Conservation (phyloP, 139 green algal genomes). For the Zygnema circumcarinatum region DNA sequence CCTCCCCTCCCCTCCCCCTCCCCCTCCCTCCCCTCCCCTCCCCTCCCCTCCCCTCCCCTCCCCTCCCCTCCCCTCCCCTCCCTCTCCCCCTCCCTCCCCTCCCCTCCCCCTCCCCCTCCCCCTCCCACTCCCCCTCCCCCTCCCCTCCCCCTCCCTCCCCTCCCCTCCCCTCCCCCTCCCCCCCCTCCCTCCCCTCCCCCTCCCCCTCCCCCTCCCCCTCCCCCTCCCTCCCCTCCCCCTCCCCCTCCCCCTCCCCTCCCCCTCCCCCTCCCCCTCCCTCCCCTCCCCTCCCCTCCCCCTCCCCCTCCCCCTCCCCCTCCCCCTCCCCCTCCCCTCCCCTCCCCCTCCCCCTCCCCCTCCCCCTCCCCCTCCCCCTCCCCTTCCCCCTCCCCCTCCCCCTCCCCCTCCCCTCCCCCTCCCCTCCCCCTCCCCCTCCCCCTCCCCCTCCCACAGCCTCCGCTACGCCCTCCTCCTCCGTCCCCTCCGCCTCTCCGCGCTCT, state of each 20-base stretch:
- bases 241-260: background rate
- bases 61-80: background rate
- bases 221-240: background rate
- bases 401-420: background rate
- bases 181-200: background rate
- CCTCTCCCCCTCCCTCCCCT: background rate
- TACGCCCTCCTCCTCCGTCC: background rate
- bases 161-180: background rate
- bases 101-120: background rate
- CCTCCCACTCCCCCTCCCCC: background rate
- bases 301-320: background rate
- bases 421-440: background rate
- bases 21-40: background rate
- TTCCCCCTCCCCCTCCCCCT: background rate
- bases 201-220: slow-evolving; percentile 4
- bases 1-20: background rate
- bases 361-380: background rate
- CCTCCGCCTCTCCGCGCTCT: slow-evolving; percentile 16
- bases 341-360: background rate
- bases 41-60: background rate
- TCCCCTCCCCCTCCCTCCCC: background rate
- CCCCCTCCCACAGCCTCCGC: background rate
- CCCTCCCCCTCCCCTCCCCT: background rate
- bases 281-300: background rate
- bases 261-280: background rate